Percentiles rank a stretch among this genome's conserved stretches.
Evolutionary conservation across 1,284 basidiomycete species (phyloP).

Genomic region (Pascua guehoae): DNA sequence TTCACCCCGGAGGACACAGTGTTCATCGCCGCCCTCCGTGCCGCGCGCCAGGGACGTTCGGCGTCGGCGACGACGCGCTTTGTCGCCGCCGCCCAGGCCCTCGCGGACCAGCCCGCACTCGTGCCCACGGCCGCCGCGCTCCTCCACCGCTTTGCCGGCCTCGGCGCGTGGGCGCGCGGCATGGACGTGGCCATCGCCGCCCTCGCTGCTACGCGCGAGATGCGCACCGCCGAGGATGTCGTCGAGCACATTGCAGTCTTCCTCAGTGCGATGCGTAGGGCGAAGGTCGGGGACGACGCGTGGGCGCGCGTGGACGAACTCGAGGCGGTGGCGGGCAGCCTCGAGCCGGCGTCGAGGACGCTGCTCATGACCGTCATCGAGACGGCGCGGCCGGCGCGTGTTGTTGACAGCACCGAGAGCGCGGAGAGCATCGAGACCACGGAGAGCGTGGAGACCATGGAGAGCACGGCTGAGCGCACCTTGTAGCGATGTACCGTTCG

Average conservation of each 20-base stretch:
- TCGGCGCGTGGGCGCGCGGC: slow-evolving; percentile 1
- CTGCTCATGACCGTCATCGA: neutral
- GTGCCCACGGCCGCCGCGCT: slow-evolving; percentile 2
- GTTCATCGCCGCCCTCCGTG: neutral
- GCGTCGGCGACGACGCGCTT: neutral
- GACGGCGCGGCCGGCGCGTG: neutral
- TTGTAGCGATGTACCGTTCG: neutral
- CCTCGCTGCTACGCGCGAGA: neutral
- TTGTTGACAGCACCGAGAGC: neutral
- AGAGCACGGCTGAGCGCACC: neutral
- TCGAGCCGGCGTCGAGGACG: slow-evolving; percentile 1
- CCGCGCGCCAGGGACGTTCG: slow-evolving; percentile 1
- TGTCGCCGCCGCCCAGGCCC: neutral
- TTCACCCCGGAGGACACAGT: neutral
- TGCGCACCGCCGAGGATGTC: neutral
- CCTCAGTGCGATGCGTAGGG: neutral
- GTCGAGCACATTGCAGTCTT: slow-evolving; percentile 3
- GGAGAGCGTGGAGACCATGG: neutral
- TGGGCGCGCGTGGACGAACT: neutral
- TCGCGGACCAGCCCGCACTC: slow-evolving; percentile 1
- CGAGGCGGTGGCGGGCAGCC: neutral
- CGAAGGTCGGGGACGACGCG: neutral
- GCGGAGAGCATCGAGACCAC: neutral
- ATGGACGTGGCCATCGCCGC: neutral
- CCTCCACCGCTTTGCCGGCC: neutral